Evolutionary conservation across 2,329 filamentous ascomycete genomes (phyloP), one percentile per base, ranked within the genome.

Genomic region (Didymella sp.): DNA sequence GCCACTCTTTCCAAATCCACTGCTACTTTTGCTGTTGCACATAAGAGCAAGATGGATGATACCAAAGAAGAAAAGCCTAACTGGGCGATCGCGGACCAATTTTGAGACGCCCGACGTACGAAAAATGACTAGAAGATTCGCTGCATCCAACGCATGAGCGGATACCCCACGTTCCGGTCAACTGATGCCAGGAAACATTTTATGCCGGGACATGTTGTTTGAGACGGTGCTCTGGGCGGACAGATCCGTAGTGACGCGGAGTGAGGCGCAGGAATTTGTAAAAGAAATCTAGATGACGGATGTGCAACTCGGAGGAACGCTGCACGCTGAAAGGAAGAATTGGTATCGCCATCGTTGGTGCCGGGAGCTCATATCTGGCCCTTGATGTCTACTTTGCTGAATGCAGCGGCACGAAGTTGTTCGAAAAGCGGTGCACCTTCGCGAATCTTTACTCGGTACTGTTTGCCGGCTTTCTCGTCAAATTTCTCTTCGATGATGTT

Each of bases 371-470:
- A 95, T 73, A 97, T 96, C 80, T 98, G 94, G 72, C 94, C 93
- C 81, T 98, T 97, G 82, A 98, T 96, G 80, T 98, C 93, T 82
- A 98, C 89, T 74, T 88, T 89, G 72, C 87, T 85, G 78, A 96
- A 96, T 45, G 94, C 94, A 61, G 84, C 82, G 35, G 82, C 78
- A 74, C 88, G 89, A 57, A 90, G 86, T 50, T 79, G 75, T 73
- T 97, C 92, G 77, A 98, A 96, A 19, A 89, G 78, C 38, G 77
- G 73, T 27, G 63, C 68, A 42, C 53, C 89, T 62, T 87, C 85
- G 62, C 90, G 88, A 62, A 88, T 83, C 62, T 87, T 88, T 74
- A 75, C 70, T 21, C 70, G 70, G 41, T 58, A 61, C 28, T 69
- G 66, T 4, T 35, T 43, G 24, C 43, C 51, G 37, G 46, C 64